Evolutionary conservation across 495 filamentous ascomycete genomes (phyloP), one percentile per base, ranked within the genome.

Genomic region (Penicillium argentinense): DNA sequence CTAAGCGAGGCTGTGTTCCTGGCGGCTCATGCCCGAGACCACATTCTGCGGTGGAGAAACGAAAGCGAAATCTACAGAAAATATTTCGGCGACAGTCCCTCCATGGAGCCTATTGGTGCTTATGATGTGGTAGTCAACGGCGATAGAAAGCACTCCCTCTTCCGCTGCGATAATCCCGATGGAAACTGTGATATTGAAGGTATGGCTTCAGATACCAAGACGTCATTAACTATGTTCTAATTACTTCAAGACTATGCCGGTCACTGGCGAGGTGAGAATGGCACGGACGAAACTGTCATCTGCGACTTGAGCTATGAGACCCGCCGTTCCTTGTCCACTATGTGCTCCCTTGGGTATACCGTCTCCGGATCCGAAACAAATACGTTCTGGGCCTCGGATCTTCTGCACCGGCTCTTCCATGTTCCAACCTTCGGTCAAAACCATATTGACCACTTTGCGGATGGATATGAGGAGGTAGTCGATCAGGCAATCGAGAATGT

Each of bases 161-260:
- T 82, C 51, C 69, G 79, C 8, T 82, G 80, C 47, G 81, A 85
- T 47, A 74, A 84, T 45, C 67, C 74, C 1, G 81, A 85, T 48
- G 57, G 67, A 1, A 82, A 84, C 62, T 84, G 78, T 44, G 56
- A 54, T 3, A 59, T 74, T 28, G 69, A 72, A 34, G 71, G 73
- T 74, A 57, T 26, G 40, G 42, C 9, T 14, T 14, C 9, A 27
- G 19, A 13, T 22, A 16, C 14, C 11, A 6, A 27, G 8, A 30
- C 4, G 0, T 8, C 2, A 34, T 18, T n/a, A n/a, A n/a, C n/a
- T n/a, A n/a, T n/a, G n/a, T 26, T 5, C 25, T 26, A 11, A 26
- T 26, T 26, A 11, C 11, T 26, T 26, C 25, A 26, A 77, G 75
- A 68, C 37, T 82, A 71, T 68, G 80, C 62, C 24, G 81, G 80